phyloP scores from a whole-genome alignment of 2,329 filamentous ascomycete species.

The Epichloe gansuensis region DNA sequence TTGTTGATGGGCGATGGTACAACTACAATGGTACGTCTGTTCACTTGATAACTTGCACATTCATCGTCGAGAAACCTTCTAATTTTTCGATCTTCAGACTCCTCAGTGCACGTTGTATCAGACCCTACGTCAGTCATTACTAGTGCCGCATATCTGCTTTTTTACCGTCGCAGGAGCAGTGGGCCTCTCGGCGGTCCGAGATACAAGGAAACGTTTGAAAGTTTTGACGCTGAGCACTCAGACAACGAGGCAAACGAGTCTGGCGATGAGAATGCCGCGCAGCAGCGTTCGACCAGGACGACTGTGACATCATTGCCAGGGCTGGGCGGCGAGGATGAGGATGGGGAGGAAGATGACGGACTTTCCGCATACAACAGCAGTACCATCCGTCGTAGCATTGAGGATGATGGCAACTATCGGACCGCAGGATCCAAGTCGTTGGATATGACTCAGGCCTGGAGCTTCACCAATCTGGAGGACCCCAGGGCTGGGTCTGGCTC shows the following conservation, averaged over 20 bases:
- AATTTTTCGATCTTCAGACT: constrained; percentile 41
- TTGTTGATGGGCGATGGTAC: constrained; percentile 81
- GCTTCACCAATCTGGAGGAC: constrained; percentile 26
- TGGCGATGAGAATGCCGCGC: constrained; percentile 57
- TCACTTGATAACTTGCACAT: not conserved
- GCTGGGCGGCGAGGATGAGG: constrained; percentile 14
- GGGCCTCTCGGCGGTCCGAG: constrained; percentile 65
- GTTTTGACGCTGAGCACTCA: constrained; percentile 38
- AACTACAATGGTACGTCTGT: constrained; percentile 74
- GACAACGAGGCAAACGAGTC: constrained; percentile 32
- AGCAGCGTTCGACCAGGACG: constrained; percentile 34
- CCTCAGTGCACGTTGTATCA: constrained; percentile 49
- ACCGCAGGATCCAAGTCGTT: constrained; percentile 17
- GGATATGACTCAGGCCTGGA: constrained; percentile 30
- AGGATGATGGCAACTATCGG: constrained; percentile 27
- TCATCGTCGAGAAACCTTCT: not conserved
- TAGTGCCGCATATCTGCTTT: constrained; percentile 76
- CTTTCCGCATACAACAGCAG: constrained; percentile 20
- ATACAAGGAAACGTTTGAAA: constrained; percentile 57
- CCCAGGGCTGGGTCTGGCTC: constrained; percentile 18
- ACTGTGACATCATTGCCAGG: constrained; percentile 16
- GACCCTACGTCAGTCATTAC: constrained; percentile 55
- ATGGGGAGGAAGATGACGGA: constrained; percentile 18
- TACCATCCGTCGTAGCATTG: constrained; percentile 29
- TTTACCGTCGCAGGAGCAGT: constrained; percentile 79